Conservation (phyloP, 495 filamentous ascomycete genomes). For the Hypoxylon crocopeplum region DNA sequence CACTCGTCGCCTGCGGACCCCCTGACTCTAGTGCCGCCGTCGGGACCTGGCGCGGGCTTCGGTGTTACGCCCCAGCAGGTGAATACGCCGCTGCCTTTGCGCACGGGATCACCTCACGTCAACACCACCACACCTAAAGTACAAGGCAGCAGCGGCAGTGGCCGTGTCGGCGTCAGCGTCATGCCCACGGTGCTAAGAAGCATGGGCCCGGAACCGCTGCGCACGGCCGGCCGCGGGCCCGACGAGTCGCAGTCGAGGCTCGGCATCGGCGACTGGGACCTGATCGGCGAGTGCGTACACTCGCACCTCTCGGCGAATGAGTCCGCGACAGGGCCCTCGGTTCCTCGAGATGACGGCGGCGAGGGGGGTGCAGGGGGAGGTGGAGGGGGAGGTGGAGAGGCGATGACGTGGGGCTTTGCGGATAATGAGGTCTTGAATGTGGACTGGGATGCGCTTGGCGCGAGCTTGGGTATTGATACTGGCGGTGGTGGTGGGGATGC, state of each 20-base stretch:
- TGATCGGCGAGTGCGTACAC: background rate
- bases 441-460: slow-evolving; percentile 14
- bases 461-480: background rate
- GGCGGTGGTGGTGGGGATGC: background rate
- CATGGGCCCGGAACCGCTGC: background rate
- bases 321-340: background rate
- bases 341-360: background rate
- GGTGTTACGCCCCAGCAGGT: background rate
- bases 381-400: background rate
- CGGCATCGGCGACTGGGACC: background rate
- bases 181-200: background rate
- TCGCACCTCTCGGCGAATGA: background rate
- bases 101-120: slow-evolving; percentile 20
- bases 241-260: background rate
- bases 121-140: background rate
- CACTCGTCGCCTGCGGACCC: slow-evolving; percentile 5
- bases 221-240: background rate
- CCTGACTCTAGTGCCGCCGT: background rate
- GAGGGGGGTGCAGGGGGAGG: no score
- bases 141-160: background rate
- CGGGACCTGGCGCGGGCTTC: background rate
- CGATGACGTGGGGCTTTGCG: slow-evolving; percentile 11
- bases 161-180: background rate
- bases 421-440: background rate
- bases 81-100: slow-evolving; percentile 4